These are phyloP conservation scores for Boletus albobrunnescens DNA, from an alignment of 1,284 basidiomycete genomes.

Conservation along the genomic window DNA sequence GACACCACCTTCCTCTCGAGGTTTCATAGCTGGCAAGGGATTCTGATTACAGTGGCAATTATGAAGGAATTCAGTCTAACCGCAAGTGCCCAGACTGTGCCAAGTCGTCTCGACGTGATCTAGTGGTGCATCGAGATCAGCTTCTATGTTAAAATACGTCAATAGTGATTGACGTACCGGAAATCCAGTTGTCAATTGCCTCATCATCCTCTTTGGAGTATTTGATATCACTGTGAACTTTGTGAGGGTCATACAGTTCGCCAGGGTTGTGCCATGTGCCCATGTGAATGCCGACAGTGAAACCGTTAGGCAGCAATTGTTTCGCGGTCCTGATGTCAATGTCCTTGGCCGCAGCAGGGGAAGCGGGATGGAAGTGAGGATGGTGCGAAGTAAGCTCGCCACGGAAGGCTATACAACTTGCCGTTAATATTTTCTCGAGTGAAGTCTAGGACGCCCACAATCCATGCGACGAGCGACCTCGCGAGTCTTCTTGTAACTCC, in stretches of 20 bases:
- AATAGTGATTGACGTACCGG: constrained; percentile 26
- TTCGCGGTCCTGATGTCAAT: constrained; percentile 69
- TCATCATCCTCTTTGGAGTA: constrained; percentile 63
- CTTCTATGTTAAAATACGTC: neutral
- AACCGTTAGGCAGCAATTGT: constrained; percentile 53
- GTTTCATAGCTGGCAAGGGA: constrained; percentile 56
- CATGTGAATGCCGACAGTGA: constrained; percentile 73
- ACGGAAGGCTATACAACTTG: constrained; percentile 48
- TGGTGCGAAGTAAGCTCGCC: constrained; percentile 70
- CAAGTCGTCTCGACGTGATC: constrained; percentile 75
- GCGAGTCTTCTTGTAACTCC: constrained; percentile 73
- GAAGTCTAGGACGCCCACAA: constrained; percentile 34
- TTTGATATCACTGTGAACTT: constrained; percentile 62
- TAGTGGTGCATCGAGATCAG: neutral
- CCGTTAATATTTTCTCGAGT: neutral
- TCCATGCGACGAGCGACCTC: constrained; percentile 72
- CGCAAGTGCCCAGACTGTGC: constrained; percentile 59
- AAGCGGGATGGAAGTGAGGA: constrained; percentile 68
- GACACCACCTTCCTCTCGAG: constrained; percentile 71
- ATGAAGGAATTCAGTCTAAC: neutral
- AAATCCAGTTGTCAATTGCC: constrained; percentile 67
- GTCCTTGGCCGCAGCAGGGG: constrained; percentile 54
- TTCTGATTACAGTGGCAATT: neutral
- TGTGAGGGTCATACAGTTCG: constrained; percentile 50
- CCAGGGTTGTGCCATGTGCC: constrained; percentile 61